A percentile compares a stretch with the other conserved stretches of the same genome.
Conservation (phyloP, 2,329 filamentous ascomycete species). For the Exophiala aquamarina region DNA sequence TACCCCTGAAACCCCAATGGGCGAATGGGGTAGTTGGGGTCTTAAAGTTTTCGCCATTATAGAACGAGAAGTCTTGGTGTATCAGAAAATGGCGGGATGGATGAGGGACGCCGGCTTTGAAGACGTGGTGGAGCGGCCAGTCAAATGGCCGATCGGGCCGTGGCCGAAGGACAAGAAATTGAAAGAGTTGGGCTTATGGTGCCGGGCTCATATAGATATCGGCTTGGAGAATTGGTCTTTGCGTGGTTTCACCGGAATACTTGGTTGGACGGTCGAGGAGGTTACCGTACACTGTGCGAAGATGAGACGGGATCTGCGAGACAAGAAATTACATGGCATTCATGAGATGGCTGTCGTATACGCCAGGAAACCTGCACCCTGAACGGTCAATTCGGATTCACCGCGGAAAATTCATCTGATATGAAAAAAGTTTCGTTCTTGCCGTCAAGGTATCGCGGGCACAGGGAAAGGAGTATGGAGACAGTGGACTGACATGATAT, state of each 20-base stretch:
- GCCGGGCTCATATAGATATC: slow-evolving; percentile 20
- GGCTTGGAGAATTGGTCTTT: slow-evolving; percentile 27
- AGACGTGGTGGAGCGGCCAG: slow-evolving; percentile 21
- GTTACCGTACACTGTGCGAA: too few species aligned
- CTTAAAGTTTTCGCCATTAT: background rate
- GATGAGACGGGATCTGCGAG: too few species aligned
- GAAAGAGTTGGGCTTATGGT: slow-evolving; percentile 28
- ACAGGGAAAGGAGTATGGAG: too few species aligned
- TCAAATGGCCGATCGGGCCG: slow-evolving; percentile 27
- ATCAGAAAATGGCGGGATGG: slow-evolving; percentile 22
- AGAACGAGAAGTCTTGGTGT: background rate
- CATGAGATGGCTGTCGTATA: too few species aligned
- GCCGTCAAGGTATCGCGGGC: too few species aligned
- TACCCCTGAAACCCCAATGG: too few species aligned
- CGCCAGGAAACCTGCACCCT: too few species aligned
- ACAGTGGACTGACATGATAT: too few species aligned
- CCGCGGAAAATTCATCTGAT: too few species aligned
- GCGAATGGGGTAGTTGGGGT: background rate
- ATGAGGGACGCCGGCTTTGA: slow-evolving; percentile 29
- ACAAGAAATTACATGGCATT: too few species aligned
- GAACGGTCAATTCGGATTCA: too few species aligned
- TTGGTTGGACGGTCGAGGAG: slow-evolving; percentile 28
- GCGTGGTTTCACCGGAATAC: slow-evolving; percentile 25
- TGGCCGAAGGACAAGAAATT: slow-evolving; percentile 33
- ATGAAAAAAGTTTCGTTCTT: too few species aligned